Conservation (phyloP, 1,139 yeast species). For the Saccharomyces hybrid region DNA sequence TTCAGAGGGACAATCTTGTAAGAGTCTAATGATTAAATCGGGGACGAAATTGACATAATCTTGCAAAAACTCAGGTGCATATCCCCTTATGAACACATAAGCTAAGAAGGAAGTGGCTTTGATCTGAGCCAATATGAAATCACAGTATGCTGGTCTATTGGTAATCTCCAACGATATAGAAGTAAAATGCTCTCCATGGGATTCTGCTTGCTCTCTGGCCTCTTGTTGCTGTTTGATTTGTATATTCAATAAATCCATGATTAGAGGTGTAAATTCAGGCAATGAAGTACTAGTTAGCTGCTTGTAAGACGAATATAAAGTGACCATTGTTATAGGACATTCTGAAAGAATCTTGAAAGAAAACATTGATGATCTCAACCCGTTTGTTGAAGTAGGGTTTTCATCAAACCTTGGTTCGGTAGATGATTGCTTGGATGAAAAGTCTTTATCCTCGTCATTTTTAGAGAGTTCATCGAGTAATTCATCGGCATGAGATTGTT, state of each 20-base stretch:
- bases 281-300: conserved; percentile 63
- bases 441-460: neutral
- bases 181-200: conserved; percentile 46
- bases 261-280: conserved; percentile 73
- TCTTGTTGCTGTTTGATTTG: conserved; percentile 71
- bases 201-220: conserved; percentile 55
- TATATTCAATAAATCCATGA: conserved; percentile 62
- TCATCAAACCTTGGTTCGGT: neutral
- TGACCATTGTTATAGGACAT: conserved; percentile 94
- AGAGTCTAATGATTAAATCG: conserved; percentile 70
- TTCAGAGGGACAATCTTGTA: conserved; percentile 97
- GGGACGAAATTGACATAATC: conserved; percentile 71
- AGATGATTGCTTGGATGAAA: neutral
- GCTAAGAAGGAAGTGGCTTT: conserved; percentile 95
- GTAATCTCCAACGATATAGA: conserved; percentile 60
- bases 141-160: conserved; percentile 76
- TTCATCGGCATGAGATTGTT: conserved; percentile 3
- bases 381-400: conserved; percentile 4
- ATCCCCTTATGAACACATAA: conserved; percentile 80
- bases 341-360: conserved; percentile 92
- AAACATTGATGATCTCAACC: conserved; percentile 47
- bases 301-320: conserved; percentile 81
- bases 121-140: conserved; percentile 86
- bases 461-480: neutral
- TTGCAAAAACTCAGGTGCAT: conserved; percentile 56